A percentile compares a stretch with the other conserved stretches of the same genome.
These are phyloP conservation scores for Phytophthora cryptogea DNA, from an alignment of 352 stramenopile species.

Conservation along the genomic window DNA sequence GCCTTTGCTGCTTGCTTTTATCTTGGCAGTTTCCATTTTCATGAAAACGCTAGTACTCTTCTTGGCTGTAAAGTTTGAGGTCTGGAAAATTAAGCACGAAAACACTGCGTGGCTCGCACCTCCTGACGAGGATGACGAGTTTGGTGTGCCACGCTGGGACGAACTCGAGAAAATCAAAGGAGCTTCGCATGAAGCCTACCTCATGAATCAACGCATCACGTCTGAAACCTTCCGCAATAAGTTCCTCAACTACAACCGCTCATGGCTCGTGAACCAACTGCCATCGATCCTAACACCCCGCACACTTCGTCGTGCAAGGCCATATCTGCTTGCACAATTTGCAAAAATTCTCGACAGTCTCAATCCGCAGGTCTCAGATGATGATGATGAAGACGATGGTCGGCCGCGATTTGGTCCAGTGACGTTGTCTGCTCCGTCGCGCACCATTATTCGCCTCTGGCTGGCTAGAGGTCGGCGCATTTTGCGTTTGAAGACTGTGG, in stretches of 20 bases:
- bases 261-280: conserved; percentile 96
- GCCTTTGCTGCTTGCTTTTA: conserved; percentile 80
- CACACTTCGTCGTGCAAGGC: conserved; percentile 87
- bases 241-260: conserved; percentile 97
- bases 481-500: conserved; percentile 83
- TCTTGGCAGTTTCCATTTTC: conserved; percentile 60
- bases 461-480: conserved; percentile 84
- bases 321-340: conserved; percentile 96
- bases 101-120: conserved; percentile 94
- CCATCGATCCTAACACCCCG: conserved; percentile 95
- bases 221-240: conserved; percentile 97
- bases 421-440: conserved; percentile 87
- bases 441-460: conserved; percentile 94
- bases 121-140: conserved; percentile 92
- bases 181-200: conserved; percentile 93
- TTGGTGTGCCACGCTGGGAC: conserved; percentile 91
- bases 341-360: conserved; percentile 94
- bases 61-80: conserved; percentile 86
- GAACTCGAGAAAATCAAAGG: conserved; percentile 93
- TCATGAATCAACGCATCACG: conserved; percentile 98
- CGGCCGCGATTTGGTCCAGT: conserved; percentile 89
- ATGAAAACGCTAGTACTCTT: conserved; percentile 78
- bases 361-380: conserved; percentile 95
- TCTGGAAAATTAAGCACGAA: conserved; percentile 97
- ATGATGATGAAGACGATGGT: conserved; percentile 90